phyloP scores from a whole-genome alignment of 2,329 filamentous ascomycete genomes.

The Aureobasidium leucospermi region DNA sequence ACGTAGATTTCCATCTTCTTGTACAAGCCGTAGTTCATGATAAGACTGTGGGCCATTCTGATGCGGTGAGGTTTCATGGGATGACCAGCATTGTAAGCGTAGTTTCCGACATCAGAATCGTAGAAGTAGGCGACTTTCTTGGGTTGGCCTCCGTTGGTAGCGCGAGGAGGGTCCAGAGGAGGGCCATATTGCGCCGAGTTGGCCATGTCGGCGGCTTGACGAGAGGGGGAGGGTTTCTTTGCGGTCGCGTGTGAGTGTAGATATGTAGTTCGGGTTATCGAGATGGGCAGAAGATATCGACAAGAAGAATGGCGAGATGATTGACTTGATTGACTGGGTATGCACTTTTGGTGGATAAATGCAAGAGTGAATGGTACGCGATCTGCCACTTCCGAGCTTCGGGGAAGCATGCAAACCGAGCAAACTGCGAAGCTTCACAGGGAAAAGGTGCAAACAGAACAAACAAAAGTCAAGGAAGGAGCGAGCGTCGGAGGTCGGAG shows the following conservation, averaged over 20 bases:
- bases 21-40: slow-evolving; percentile 68
- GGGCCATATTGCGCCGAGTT: slow-evolving; percentile 34
- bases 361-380: neutral
- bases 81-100: slow-evolving; percentile 78
- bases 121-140: slow-evolving; percentile 98
- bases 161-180: slow-evolving; percentile 46
- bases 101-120: slow-evolving; percentile 96
- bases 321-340: neutral
- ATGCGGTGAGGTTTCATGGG: slow-evolving; percentile 64
- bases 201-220: slow-evolving; percentile 37
- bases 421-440: neutral
- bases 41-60: slow-evolving; percentile 56
- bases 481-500: neutral
- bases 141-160: slow-evolving; percentile 46
- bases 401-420: neutral
- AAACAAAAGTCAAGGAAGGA: neutral
- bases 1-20: slow-evolving; percentile 68
- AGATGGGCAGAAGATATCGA: neutral
- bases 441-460: neutral
- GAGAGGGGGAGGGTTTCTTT: neutral
- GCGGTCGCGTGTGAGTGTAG: neutral
- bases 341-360: neutral
- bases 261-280: neutral
- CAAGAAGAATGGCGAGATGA: neutral
- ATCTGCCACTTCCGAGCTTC: neutral